Conservation (phyloP, 1,284 basidiomycete genomes). For the Hypsizygus ulmarius region DNA sequence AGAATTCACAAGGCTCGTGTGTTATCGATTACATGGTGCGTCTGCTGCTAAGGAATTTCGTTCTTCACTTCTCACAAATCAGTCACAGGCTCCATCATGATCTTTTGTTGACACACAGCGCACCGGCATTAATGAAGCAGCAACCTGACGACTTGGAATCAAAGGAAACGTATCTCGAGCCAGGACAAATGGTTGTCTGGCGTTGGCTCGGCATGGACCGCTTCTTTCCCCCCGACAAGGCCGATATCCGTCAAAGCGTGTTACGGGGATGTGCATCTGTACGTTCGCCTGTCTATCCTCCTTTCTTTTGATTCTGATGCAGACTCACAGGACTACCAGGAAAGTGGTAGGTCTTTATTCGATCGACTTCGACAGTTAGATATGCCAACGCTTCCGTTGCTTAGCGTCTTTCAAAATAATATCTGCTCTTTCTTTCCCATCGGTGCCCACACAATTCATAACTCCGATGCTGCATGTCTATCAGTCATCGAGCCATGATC, state of each 20-base stretch:
- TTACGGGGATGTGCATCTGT: constrained; percentile 62
- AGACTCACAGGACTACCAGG: constrained; percentile 59
- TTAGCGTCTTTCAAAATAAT: constrained; percentile 64
- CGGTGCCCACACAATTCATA: constrained; percentile 33
- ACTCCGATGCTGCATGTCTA: constrained; percentile 40
- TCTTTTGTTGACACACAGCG: constrained; percentile 58
- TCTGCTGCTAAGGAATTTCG: too few relatives aligned
- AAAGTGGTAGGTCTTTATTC: constrained; percentile 50
- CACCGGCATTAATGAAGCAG: constrained; percentile 50
- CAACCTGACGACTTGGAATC: constrained; percentile 24
- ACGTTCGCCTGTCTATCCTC: constrained; percentile 21
- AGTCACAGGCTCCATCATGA: constrained; percentile 55
- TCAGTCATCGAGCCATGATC: constrained; percentile 45
- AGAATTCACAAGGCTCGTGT: constrained; percentile 65
- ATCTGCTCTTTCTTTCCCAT: constrained; percentile 45
- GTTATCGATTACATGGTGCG: constrained; percentile 60
- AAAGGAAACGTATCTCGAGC: constrained; percentile 34
- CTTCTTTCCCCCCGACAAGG: constrained; percentile 55
- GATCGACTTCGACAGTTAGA: constrained; percentile 1
- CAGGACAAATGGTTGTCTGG: constrained; percentile 61
- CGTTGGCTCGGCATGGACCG: constrained; percentile 63
- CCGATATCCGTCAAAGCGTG: constrained; percentile 32
- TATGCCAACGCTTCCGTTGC: neutral
- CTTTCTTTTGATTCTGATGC: constrained; percentile 3
- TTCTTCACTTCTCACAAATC: neutral